A percentile compares a stretch with the other conserved stretches of the same genome.
Conservation (phyloP, 768 basidiomycete genomes). For the Lactarius hatsudake region DNA sequence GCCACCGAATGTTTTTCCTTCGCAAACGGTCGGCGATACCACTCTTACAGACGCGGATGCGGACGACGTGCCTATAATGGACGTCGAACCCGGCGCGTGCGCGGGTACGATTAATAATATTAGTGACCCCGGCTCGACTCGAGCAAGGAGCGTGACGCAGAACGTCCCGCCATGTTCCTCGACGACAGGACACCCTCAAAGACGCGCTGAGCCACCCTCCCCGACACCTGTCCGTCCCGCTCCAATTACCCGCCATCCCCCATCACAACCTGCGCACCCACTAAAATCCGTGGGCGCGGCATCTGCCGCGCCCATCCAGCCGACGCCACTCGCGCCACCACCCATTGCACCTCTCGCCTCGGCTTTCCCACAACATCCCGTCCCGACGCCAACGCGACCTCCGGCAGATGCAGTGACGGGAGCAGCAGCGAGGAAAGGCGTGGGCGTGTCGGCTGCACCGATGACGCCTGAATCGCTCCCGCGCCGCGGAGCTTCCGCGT, state of each 20-base stretch:
- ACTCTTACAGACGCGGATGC: background rate
- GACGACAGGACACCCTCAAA: background rate
- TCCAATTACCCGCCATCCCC: background rate
- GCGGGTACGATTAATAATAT: background rate
- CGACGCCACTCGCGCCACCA: background rate
- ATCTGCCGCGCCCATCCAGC: too few relatives aligned
- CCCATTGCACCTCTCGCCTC: background rate
- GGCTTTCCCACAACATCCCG: background rate
- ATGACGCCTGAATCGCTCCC: background rate
- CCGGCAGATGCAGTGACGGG: too few relatives aligned
- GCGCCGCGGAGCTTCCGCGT: background rate
- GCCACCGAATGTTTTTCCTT: background rate
- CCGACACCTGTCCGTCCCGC: slow-evolving; percentile 7
- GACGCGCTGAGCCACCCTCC: slow-evolving; percentile 1
- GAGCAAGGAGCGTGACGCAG: background rate
- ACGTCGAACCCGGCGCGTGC: background rate
- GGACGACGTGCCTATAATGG: slow-evolving; percentile 1
- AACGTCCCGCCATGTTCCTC: background rate
- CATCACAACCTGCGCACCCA: background rate
- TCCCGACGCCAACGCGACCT: background rate
- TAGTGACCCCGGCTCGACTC: background rate
- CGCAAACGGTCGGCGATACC: background rate
- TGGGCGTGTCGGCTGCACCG: background rate
- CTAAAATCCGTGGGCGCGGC: background rate
- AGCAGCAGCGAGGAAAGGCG: background rate